phyloP scores from a whole-genome alignment of 129 eudicot genomes.

The Lactuca saligna region DNA sequence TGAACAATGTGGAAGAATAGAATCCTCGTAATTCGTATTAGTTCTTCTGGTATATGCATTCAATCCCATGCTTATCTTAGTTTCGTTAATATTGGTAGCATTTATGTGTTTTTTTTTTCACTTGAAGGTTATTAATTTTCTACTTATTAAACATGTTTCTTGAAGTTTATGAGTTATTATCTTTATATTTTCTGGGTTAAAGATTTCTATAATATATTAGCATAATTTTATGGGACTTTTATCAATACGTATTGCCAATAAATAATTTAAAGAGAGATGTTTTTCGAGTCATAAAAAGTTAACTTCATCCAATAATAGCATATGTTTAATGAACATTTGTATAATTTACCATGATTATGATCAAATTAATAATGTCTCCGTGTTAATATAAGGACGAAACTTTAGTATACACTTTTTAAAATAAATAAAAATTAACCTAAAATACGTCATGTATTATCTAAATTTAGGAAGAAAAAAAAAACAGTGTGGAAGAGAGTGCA shows the following conservation, averaged over 20 bases:
- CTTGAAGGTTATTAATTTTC: no score
- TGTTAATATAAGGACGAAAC: not conserved
- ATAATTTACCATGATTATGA: not conserved
- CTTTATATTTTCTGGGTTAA: no score
- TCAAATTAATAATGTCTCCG: not conserved
- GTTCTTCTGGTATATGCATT: not conserved
- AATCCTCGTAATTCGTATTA: constrained; percentile 5
- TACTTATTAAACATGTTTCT: no score
- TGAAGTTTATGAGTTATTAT: not conserved
- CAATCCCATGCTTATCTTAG: not conserved
- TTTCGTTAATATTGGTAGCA: not conserved
- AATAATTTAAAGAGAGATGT: not conserved
- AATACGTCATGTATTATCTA: not conserved
- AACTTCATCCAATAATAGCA: not conserved
- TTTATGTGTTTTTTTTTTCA: no score
- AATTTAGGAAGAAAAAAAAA: no score
- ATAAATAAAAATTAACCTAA: not conserved
- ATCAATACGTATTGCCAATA: not conserved
- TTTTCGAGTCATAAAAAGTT: not conserved
- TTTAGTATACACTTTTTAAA: not conserved
- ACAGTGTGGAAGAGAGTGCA: constrained; percentile 27
- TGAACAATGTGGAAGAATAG: not conserved
- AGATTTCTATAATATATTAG: no score
- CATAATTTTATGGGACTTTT: not conserved
- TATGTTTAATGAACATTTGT: not conserved